Evolutionary conservation across 2,329 filamentous ascomycete genomes (phyloP).

Genomic region (Cryphonectria japonica): DNA sequence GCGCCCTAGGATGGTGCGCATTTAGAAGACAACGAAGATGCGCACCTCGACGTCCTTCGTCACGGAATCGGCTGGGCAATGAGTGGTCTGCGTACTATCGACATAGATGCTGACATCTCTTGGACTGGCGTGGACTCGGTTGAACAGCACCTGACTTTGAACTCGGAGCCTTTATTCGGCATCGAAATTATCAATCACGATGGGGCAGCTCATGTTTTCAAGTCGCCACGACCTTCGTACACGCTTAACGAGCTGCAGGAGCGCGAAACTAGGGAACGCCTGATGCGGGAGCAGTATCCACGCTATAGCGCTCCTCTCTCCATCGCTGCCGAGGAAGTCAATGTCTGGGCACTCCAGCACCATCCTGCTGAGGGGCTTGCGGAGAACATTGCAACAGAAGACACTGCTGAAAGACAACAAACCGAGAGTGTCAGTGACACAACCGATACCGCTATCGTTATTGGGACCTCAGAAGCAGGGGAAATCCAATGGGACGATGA

Average conservation of each 20-base stretch:
- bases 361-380: background rate
- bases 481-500: background rate
- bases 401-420: background rate
- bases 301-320: background rate
- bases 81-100: constrained; percentile 1
- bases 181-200: constrained; percentile 23
- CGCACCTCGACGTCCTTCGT: background rate
- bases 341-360: background rate
- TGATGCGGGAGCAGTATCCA: constrained; percentile 1
- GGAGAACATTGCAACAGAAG: background rate
- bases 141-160: background rate
- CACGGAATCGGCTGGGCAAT: constrained; percentile 4
- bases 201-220: constrained; percentile 22
- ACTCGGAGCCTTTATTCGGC: constrained; percentile 2
- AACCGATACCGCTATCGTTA: background rate
- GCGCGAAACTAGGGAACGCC: background rate
- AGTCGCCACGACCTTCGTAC: constrained; percentile 25
- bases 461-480: too few species aligned
- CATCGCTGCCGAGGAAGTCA: background rate
- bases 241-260: constrained; percentile 22
- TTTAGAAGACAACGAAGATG: constrained; percentile 21
- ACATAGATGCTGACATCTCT: background rate
- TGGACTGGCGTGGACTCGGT: background rate
- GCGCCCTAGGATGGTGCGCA: constrained; percentile 29
- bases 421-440: too few species aligned